These are phyloP conservation scores for Plenodomus biglobosus DNA, from an alignment of 2,329 filamentous ascomycete species.

Conservation along the genomic window DNA sequence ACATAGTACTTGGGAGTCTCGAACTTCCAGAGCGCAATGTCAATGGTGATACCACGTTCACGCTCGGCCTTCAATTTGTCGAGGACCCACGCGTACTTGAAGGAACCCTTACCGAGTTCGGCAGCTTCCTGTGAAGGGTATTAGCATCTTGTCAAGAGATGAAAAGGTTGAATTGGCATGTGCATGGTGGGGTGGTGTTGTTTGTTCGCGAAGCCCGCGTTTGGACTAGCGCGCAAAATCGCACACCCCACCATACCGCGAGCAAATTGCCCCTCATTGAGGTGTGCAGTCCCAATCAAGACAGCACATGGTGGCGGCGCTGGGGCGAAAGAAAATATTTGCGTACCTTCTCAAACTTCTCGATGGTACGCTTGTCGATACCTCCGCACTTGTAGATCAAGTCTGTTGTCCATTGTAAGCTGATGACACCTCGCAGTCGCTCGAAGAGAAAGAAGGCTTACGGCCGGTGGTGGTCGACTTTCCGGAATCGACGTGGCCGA, in stretches of 20 bases:
- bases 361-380: conserved; percentile 99
- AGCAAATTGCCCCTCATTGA: conserved; percentile 42
- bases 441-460: conserved; percentile 56
- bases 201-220: conserved; percentile 30
- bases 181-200: conserved; percentile 40
- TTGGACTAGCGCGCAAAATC: conserved; percentile 42
- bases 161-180: conserved; percentile 6
- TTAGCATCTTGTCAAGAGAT: conserved; percentile 36
- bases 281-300: conserved; percentile 26
- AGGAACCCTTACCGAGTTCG: conserved; percentile 99
- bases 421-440: conserved; percentile 29
- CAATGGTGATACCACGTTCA: conserved; percentile 99
- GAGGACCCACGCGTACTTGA: conserved; percentile 99
- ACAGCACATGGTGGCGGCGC: conserved; percentile 14
- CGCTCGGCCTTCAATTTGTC: conserved; percentile 99
- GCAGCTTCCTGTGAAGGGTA: conserved; percentile 76
- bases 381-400: conserved; percentile 99
- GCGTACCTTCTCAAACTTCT: conserved; percentile 99
- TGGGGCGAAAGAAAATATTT: conserved; percentile 21
- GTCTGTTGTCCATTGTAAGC: conserved; percentile 60
- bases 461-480: conserved; percentile 91
- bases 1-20: conserved; percentile 97
- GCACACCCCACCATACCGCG: conserved; percentile 42
- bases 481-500: conserved; percentile 99
- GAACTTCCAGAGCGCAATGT: conserved; percentile 99